Conservation (phyloP, 2,329 filamentous ascomycete genomes). For the Epichloe uncinata region DNA sequence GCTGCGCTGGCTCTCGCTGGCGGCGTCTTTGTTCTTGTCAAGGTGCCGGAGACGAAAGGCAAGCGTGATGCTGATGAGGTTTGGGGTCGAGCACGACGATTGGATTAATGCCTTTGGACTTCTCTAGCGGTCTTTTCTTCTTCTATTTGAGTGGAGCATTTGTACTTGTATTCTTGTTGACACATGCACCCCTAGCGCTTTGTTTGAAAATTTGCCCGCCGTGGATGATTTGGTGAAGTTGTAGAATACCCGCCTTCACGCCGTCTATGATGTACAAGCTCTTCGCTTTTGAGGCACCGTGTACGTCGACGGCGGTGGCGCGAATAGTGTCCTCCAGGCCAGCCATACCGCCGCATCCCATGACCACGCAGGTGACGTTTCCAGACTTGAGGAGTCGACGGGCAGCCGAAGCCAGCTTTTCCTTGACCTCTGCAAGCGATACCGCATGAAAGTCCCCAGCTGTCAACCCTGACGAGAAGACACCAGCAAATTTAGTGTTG, state of each 20-base stretch:
- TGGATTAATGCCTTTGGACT: conserved; percentile 27
- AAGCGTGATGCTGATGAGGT: conserved; percentile 78
- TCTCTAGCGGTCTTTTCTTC: neutral
- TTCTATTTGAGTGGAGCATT: neutral
- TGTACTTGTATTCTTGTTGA: neutral
- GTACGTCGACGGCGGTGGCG: conserved; percentile 48
- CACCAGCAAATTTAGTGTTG: conserved; percentile 55
- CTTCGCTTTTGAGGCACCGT: conserved; percentile 6
- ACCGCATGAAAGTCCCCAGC: conserved; percentile 69
- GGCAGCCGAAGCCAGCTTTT: conserved; percentile 57
- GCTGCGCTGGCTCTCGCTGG: conserved; percentile 57
- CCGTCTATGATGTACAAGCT: conserved; percentile 58
- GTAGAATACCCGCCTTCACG: conserved; percentile 54
- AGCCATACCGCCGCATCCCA: conserved; percentile 88
- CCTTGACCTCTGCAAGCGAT: conserved; percentile 47
- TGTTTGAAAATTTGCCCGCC: conserved; percentile 26
- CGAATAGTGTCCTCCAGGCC: conserved; percentile 69
- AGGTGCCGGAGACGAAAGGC: conserved; percentile 78
- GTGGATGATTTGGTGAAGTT: conserved; percentile 42
- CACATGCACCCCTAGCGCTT: neutral
- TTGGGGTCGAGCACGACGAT: conserved; percentile 57
- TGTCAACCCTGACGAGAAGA: conserved; percentile 68
- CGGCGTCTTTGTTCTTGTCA: conserved; percentile 56
- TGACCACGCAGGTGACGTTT: conserved; percentile 54
- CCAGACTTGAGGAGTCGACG: conserved; percentile 45